These are phyloP conservation scores for Dunaliella primolecta DNA, from an alignment of 139 green algal genomes.

Conservation along the genomic window DNA sequence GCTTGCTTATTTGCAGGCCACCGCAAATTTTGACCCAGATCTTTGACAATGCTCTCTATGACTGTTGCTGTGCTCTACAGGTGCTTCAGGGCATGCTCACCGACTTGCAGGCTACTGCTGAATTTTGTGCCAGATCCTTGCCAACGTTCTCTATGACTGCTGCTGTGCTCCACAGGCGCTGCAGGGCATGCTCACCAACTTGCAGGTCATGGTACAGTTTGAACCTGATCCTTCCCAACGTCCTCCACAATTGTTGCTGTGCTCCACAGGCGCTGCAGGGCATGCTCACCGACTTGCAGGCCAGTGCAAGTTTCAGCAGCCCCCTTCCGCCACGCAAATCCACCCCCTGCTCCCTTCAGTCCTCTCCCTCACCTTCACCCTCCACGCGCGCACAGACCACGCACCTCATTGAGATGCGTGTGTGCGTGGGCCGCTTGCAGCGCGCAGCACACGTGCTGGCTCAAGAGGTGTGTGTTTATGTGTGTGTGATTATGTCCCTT, in stretches of 20 bases:
- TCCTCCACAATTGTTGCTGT: too few species aligned
- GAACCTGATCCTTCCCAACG: too few species aligned
- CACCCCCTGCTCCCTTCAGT: neutral
- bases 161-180: too few species aligned
- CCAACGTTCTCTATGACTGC: too few species aligned
- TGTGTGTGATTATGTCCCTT: neutral
- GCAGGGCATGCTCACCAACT: too few species aligned
- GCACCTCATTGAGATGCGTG: slow-evolving; percentile 1
- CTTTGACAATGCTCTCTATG: too few species aligned
- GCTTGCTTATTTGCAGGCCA: too few species aligned
- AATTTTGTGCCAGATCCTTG: too few species aligned
- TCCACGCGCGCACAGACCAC: neutral
- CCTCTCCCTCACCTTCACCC: neutral
- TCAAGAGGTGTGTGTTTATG: neutral
- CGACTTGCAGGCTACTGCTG: neutral
- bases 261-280: neutral
- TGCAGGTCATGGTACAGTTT: too few species aligned
- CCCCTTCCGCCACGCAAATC: neutral
- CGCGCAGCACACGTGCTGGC: neutral
- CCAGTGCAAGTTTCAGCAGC: neutral
- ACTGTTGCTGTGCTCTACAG: too few species aligned
- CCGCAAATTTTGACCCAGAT: too few species aligned
- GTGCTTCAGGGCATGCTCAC: neutral
- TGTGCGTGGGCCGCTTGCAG: slow-evolving; percentile 1
- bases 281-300: slow-evolving; percentile 4